Conservation (phyloP, 257 asterid species). For the Nicotiana knightiana region DNA sequence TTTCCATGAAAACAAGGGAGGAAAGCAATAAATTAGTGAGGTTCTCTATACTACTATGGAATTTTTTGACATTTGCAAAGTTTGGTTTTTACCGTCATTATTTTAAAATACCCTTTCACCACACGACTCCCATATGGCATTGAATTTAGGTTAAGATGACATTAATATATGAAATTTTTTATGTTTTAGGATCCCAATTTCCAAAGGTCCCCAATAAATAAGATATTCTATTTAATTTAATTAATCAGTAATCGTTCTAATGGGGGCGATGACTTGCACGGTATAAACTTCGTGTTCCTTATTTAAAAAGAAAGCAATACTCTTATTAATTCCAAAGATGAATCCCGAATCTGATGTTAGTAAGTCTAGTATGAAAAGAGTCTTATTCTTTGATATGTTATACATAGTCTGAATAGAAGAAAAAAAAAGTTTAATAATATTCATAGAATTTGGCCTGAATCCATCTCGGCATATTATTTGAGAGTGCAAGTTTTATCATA, state of each 20-base stretch:
- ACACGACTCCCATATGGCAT: neutral
- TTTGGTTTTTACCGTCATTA: neutral
- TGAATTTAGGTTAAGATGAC: neutral
- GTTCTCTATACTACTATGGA: neutral
- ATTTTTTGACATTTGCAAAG: neutral
- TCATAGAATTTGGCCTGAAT: neutral
- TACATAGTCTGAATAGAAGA: neutral
- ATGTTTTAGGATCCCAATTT: neutral
- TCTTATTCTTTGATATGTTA: no score
- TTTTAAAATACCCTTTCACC: neutral
- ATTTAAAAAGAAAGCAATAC: neutral
- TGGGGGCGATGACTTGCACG: neutral
- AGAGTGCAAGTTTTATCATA: neutral
- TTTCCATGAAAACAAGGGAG: slow-evolving; percentile 13
- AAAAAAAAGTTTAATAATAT: neutral
- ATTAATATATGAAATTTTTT: no score
- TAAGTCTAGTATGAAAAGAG: no score
- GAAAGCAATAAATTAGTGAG: neutral
- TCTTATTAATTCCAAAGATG: neutral
- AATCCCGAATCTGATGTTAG: no score
- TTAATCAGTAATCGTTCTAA: neutral
- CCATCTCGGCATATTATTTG: neutral
- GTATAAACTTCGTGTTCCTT: neutral
- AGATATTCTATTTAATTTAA: neutral
- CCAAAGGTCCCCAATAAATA: neutral